Evolutionary conservation across 371 early-diverging fungal genomes (phyloP), one percentile per base, ranked within the genome.

Genomic region (Apophysomyces variabilis): DNA sequence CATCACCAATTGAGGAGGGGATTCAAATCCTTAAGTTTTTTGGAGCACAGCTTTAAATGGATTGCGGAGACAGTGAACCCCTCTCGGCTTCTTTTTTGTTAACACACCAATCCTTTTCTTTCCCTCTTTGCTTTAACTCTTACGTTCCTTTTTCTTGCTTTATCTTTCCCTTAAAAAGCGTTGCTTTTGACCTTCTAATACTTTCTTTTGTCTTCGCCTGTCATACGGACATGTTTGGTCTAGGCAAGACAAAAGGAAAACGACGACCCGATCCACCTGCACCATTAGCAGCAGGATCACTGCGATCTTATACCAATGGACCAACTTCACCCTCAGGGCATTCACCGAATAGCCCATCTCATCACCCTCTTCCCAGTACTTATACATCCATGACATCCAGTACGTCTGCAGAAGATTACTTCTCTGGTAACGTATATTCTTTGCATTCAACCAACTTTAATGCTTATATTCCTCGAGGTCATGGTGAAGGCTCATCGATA

Each of bases 61-160:
- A 21, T 21, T 9, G 54, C 54, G 54, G 54, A 50, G 54, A 50
- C 54, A 50, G 9, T 21, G n/a, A 21, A 21, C 54, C 54, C 54
- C 54, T 50, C 54, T 21, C 54, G 21, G 13, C 18, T 21, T 50
- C 54, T 50, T 21, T 50, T 50, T 50, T 50, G n/a, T 26, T 50
- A 3, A 26, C 60, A 41, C 60, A 36, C 21, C 56, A 16, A 50
- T 21, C 21, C 54, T 26, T 50, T 50, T 50, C 21, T 50, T 38
- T 60, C 14, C 41, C 8, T 60, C 43, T 60, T 38, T 39, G 18
- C 43, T 26, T 13, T 32, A 45, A 50, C 47, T 50, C 21, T 50
- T 62, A 37, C 36, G 12, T 43, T 57, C 56, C 57, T 41, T 38
- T 54, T 57, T 63, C 50, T 62, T 61, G 8, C 11, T 60, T 43